Conservation (phyloP, 2,329 filamentous ascomycete species). For the Botryotinia calthae region DNA sequence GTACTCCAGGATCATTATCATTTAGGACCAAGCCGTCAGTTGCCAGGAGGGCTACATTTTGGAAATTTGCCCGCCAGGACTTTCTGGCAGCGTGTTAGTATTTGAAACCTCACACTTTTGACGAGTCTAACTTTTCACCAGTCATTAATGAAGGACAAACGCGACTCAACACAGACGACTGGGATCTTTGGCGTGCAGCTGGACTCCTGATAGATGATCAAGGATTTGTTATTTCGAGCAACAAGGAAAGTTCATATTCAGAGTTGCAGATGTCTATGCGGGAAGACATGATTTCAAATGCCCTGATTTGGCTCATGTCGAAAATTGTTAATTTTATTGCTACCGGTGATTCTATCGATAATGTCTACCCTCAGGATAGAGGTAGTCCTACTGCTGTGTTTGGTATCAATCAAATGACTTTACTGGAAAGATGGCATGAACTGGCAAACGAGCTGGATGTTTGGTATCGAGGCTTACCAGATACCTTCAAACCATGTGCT, state of each 20-base stretch:
- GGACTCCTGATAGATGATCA: conserved; percentile 56
- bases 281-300: conserved; percentile 63
- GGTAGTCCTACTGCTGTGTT: conserved; percentile 42
- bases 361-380: conserved; percentile 37
- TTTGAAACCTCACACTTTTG: background rate
- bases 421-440: conserved; percentile 52
- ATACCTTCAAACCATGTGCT: conserved; percentile 57
- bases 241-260: conserved; percentile 42
- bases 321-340: conserved; percentile 66
- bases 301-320: conserved; percentile 62
- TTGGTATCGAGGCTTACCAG: conserved; percentile 58
- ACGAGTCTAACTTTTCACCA: conserved; percentile 24
- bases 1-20: conserved; percentile 37
- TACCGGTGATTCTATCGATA: conserved; percentile 50
- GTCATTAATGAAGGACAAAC: conserved; percentile 61
- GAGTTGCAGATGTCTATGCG: conserved; percentile 50
- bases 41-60: conserved; percentile 59
- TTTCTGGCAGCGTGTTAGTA: conserved; percentile 59
- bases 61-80: conserved; percentile 66
- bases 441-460: conserved; percentile 55
- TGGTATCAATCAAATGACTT: conserved; percentile 49
- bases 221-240: conserved; percentile 50
- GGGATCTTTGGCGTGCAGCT: conserved; percentile 62
- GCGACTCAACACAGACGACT: conserved; percentile 58
- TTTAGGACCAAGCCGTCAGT: conserved; percentile 46